Evolutionary conservation across 2,329 filamentous ascomycete genomes (phyloP).

Genomic region (Scedosporium dehoogii): DNA sequence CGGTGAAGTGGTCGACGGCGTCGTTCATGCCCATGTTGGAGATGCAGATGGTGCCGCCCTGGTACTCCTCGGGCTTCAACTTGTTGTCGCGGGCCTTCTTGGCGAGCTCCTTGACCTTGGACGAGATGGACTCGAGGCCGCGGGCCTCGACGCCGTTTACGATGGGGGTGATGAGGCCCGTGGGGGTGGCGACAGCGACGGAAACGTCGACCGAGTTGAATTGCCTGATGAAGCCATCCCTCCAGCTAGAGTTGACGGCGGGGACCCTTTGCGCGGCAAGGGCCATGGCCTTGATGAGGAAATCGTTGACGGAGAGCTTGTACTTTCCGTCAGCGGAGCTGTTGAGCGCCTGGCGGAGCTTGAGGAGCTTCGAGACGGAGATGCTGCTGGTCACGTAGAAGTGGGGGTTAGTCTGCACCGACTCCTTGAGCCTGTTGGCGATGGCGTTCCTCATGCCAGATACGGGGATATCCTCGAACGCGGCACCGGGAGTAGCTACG

Average conservation of each 20-base stretch:
- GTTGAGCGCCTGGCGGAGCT: conserved; percentile 92
- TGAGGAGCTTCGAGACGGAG: conserved; percentile 90
- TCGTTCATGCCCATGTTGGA: conserved; percentile 99
- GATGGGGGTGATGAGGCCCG: conserved; percentile 93
- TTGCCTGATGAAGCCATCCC: conserved; percentile 81
- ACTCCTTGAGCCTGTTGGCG: conserved; percentile 80
- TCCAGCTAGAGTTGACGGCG: conserved; percentile 92
- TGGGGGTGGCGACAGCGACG: conserved; percentile 87
- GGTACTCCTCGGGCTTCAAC: conserved; percentile 99
- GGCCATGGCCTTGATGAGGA: conserved; percentile 93
- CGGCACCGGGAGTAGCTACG: conserved; percentile 45
- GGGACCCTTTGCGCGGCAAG: conserved; percentile 89
- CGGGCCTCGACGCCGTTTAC: conserved; percentile 81
- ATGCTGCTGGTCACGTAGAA: conserved; percentile 91
- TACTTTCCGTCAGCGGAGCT: conserved; percentile 81
- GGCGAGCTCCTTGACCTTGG: conserved; percentile 88
- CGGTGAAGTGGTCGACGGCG: conserved; percentile 92
- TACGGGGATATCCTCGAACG: conserved; percentile 76
- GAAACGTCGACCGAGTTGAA: conserved; percentile 90
- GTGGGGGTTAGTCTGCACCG: conserved; percentile 88
- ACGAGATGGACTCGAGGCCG: conserved; percentile 80
- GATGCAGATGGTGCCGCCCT: conserved; percentile 97
- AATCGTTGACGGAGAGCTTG: conserved; percentile 99
- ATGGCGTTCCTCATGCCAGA: conserved; percentile 98
- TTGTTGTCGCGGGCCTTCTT: conserved; percentile 95